A percentile compares a stretch with the other conserved stretches of the same genome.
Conservation (phyloP, 2,329 filamentous ascomycete genomes). For the Westerdykella aurantiaca region DNA sequence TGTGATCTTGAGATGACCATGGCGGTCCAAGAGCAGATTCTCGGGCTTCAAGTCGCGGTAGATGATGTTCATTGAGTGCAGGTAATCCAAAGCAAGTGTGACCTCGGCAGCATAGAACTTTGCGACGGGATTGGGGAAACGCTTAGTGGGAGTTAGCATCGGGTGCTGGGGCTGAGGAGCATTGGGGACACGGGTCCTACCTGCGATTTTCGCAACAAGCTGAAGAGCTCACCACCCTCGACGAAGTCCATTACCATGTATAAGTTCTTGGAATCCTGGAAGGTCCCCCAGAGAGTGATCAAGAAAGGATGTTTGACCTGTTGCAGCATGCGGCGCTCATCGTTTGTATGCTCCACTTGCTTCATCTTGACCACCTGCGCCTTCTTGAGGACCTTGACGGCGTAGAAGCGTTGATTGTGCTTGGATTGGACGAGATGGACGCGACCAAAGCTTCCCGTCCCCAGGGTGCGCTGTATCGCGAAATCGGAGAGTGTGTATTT, state of each 20-base stretch:
- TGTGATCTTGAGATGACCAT: slow-evolving; percentile 93
- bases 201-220: slow-evolving; percentile 84
- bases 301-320: slow-evolving; percentile 97
- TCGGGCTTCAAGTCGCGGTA: slow-evolving; percentile 97
- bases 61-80: slow-evolving; percentile 92
- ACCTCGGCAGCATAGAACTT: slow-evolving; percentile 99
- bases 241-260: slow-evolving; percentile 99
- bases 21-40: slow-evolving; percentile 83
- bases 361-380: slow-evolving; percentile 99
- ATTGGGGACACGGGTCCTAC: slow-evolving; percentile 46
- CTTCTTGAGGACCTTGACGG: slow-evolving; percentile 98
- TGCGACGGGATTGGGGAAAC: slow-evolving; percentile 95
- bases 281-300: slow-evolving; percentile 97
- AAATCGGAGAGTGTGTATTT: slow-evolving; percentile 96
- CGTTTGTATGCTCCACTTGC: slow-evolving; percentile 98
- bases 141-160: slow-evolving; percentile 48
- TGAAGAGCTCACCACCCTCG: slow-evolving; percentile 95
- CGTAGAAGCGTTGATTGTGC: slow-evolving; percentile 97
- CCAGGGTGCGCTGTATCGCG: slow-evolving; percentile 79
- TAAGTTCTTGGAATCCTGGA: slow-evolving; percentile 88
- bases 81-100: slow-evolving; percentile 87
- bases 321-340: slow-evolving; percentile 91
- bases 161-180: slow-evolving; percentile 4
- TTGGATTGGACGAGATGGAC: slow-evolving; percentile 96
- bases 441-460: slow-evolving; percentile 92